Percentiles rank a stretch among this genome's conserved stretches.
Evolutionary conservation across 1,139 yeast genomes (phyloP).

Genomic region (Petasospora rhodanensis): DNA sequence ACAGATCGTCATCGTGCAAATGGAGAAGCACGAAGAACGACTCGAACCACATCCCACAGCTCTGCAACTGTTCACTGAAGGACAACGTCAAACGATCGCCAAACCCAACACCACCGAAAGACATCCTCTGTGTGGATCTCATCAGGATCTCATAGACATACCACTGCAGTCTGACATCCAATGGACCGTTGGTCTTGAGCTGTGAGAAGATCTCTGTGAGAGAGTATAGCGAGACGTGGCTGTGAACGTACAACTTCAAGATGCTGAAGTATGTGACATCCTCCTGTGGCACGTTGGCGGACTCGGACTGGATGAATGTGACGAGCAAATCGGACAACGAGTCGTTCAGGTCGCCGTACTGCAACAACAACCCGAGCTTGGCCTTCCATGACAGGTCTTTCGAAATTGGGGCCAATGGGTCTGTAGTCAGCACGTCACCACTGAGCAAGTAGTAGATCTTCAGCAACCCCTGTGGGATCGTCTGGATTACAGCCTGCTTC

Average conservation of each 20-base stretch:
- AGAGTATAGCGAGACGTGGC: constrained; percentile 25
- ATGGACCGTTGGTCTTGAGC: constrained; percentile 14
- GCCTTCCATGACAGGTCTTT: constrained; percentile 63
- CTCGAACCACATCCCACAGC: constrained; percentile 49
- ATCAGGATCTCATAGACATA: constrained; percentile 43
- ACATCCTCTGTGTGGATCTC: constrained; percentile 24
- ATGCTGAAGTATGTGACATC: constrained; percentile 32
- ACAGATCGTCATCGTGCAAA: constrained; percentile 39
- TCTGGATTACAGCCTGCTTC: constrained; percentile 33
- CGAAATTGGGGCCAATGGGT: constrained; percentile 31
- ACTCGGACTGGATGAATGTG: constrained; percentile 25
- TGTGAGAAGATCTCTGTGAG: constrained; percentile 24
- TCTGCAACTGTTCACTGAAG: constrained; percentile 52
- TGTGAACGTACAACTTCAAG: constrained; percentile 39
- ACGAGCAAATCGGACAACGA: constrained; percentile 35
- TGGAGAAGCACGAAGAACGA: constrained; percentile 59
- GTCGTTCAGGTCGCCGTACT: constrained; percentile 51
- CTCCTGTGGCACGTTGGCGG: constrained; percentile 22
- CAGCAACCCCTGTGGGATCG: constrained; percentile 49
- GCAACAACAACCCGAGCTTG: constrained; percentile 51
- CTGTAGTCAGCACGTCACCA: constrained; percentile 42
- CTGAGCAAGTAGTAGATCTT: constrained; percentile 62
- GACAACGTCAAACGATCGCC: constrained; percentile 44
- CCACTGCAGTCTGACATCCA: constrained; percentile 51
- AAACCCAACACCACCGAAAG: constrained; percentile 21